Evolutionary conservation across 352 stramenopile species (phyloP).

Genomic region (Plasmopara halstedii): DNA sequence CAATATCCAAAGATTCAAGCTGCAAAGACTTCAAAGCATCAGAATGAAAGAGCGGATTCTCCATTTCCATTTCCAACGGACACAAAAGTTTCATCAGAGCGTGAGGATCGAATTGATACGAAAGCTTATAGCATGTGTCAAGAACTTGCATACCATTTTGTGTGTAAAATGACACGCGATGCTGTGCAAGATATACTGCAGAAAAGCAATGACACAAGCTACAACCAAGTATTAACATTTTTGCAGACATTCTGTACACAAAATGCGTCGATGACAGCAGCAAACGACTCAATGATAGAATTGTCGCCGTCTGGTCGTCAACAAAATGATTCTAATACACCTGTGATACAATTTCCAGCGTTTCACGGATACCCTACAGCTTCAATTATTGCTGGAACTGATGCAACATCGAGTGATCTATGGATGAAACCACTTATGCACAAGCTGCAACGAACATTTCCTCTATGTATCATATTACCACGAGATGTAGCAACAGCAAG

Average conservation of each 20-base stretch:
- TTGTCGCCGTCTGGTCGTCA: constrained; percentile 2
- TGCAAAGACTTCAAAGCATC: background rate
- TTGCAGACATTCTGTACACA: constrained; percentile 43
- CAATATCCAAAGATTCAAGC: constrained; percentile 23
- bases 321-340: constrained; percentile 14
- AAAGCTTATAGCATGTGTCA: constrained; percentile 41
- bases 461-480: constrained; percentile 44
- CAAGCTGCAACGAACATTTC: constrained; percentile 64
- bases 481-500: constrained; percentile 50
- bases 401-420: constrained; percentile 67
- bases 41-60: background rate
- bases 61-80: constrained; percentile 21
- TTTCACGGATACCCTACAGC: constrained; percentile 51
- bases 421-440: constrained; percentile 66
- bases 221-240: constrained; percentile 51
- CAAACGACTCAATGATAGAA: background rate
- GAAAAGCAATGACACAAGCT: constrained; percentile 62
- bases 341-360: constrained; percentile 30
- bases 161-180: constrained; percentile 39
- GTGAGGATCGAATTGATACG: constrained; percentile 15
- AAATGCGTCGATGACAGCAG: background rate
- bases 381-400: constrained; percentile 55
- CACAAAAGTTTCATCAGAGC: background rate
- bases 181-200: constrained; percentile 52
- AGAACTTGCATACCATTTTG: constrained; percentile 62